These are phyloP conservation scores for Flaveria sonorensis DNA, from an alignment of 129 eudicot species.

Conservation along the genomic window DNA sequence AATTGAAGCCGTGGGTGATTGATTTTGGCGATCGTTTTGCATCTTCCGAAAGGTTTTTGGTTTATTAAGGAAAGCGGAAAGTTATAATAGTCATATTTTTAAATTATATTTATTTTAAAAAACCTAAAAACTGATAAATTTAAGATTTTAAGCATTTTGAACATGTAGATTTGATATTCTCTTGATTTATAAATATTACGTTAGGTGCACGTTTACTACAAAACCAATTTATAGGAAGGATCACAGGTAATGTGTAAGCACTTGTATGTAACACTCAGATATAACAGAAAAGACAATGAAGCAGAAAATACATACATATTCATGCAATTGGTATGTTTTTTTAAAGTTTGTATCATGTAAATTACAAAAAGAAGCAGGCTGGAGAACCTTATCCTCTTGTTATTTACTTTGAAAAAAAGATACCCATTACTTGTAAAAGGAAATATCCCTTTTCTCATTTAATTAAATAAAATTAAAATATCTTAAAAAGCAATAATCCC, in stretches of 20 bases:
- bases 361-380: conserved; percentile 18
- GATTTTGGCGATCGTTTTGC: too few relatives aligned
- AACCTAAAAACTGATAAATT: too few relatives aligned
- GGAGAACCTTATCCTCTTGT: conserved; percentile 28
- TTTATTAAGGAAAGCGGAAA: too few relatives aligned
- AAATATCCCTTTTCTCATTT: conserved; percentile 4
- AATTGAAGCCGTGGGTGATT: too few relatives aligned
- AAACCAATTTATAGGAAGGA: neutral
- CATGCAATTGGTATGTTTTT: too few relatives aligned
- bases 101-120: neutral
- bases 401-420: conserved; percentile 16
- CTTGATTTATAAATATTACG: neutral
- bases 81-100: neutral
- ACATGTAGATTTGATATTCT: neutral
- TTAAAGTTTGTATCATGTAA: neutral
- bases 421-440: conserved; percentile 10
- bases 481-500: conserved; percentile 1
- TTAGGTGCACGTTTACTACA: neutral
- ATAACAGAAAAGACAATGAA: neutral
- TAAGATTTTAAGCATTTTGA: neutral
- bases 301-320: too few relatives aligned
- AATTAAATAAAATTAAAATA: neutral
- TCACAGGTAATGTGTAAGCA: neutral
- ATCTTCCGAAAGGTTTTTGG: too few relatives aligned
- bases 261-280: neutral